phyloP scores from a whole-genome alignment of 768 basidiomycete species.

The Lanmaoa rubissima region DNA sequence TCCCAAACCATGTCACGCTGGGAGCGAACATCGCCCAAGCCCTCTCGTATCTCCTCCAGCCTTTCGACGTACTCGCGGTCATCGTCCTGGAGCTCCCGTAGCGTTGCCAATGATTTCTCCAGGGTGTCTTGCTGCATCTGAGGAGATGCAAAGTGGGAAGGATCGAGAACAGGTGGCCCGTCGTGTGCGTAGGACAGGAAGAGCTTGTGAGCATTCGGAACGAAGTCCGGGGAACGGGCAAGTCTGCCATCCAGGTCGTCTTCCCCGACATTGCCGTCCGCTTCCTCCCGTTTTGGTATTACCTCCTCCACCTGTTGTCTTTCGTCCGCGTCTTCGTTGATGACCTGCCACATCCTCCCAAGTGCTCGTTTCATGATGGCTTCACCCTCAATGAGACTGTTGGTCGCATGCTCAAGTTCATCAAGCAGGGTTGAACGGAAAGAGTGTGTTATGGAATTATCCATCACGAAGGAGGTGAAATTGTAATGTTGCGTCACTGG shows the following conservation, averaged over 20 bases:
- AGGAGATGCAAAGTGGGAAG: constrained; percentile 61
- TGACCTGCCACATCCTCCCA: constrained; percentile 78
- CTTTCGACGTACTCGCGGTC: constrained; percentile 85
- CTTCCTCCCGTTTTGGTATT: constrained; percentile 67
- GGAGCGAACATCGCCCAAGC: constrained; percentile 68
- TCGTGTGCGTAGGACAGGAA: constrained; percentile 57
- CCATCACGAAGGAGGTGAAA: constrained; percentile 84
- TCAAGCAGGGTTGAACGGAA: constrained; percentile 78
- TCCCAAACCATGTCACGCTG: constrained; percentile 78
- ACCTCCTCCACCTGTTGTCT: constrained; percentile 37
- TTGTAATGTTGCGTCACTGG: constrained; percentile 67
- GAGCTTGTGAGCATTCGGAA: constrained; percentile 61
- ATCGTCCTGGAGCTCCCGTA: constrained; percentile 84
- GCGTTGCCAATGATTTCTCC: constrained; percentile 69
- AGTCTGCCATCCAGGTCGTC: constrained; percentile 43
- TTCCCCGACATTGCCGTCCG: constrained; percentile 50
- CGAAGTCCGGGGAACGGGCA: constrained; percentile 64
- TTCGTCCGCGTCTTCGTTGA: constrained; percentile 65
- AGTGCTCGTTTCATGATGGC: constrained; percentile 68
- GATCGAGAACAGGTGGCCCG: constrained; percentile 48
- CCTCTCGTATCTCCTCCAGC: constrained; percentile 79
- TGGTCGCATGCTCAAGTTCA: constrained; percentile 79
- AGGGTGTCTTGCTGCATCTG: constrained; percentile 67
- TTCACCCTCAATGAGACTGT: constrained; percentile 83
- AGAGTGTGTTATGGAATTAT: constrained; percentile 78